Evolutionary conservation across 2,329 filamentous ascomycete genomes (phyloP), one percentile per base, ranked within the genome.

Genomic region (Fusarium stilboides): DNA sequence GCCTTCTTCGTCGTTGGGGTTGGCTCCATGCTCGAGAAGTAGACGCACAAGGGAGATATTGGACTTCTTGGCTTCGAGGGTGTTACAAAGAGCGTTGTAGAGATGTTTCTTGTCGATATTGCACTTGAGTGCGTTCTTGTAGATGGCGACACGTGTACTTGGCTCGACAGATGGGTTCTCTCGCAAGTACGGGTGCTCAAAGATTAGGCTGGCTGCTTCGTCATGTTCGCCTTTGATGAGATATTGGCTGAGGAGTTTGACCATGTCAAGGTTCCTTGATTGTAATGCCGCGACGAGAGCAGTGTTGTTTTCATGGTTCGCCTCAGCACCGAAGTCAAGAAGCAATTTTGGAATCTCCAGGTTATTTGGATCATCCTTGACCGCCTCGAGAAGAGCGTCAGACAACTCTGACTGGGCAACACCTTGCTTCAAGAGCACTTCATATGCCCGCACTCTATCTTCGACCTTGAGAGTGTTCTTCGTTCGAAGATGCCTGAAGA

Each of bases 1-100:
- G 0, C 55, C 62, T 6, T 66, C 49, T 6, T 60, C 52, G 0
- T 50, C 43, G 3, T 66, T 66, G 5, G 62, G 61, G 10, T 66
- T 8, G 1, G 49, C 62, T 1, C 61, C 62, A 12, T 65, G 33
- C 3, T 65, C 39, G 3, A 66, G 55, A 6, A 66, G 61, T 4
- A 55, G 14, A 6, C 46, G 45, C 28, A 66, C 49, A 1, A 65
- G 37, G 2, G 49, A 5, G 3, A 57, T 44, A 2, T 5, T 43
- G 8, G 24, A 6, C 2, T 34, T 15, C 0, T n/a, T 3, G 0
- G 26, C 31, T 2, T 61, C 44, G 3, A 66, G 49, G 1, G 37
- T 43, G 2, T 47, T 20, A 9, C 45, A 15, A 1, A 66, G 61
- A 20, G 55, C 42, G 2, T 20, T 51, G 24, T 61, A 50, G 2